Base-by-base conservation (phyloP, 1,284 basidiomycete species). In the Leccinum insigne region DNA sequence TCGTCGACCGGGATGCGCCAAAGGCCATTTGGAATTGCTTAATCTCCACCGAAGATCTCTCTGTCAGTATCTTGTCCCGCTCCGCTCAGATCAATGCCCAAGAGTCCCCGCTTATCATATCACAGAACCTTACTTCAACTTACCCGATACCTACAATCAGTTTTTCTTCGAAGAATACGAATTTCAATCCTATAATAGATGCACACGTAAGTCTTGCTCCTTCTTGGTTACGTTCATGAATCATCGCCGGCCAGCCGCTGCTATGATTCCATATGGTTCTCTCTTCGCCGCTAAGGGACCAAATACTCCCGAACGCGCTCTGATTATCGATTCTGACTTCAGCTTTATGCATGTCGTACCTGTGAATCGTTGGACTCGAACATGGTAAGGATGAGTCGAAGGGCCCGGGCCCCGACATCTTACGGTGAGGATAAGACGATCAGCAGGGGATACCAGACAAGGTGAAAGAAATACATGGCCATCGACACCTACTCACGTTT, bases 101-200 rank as follows among this genome's bases (percentile, higher is more conserved):
- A 1, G 84, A 88, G 60, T 86, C 90, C 0, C 89, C 90, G 2
- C 80, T 97, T 44, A 80, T 98, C 61, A 85, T 38, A 38, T 98
- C 61, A 98, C 96, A 3, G 96, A 98, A 78, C 94, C 96, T 3
- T 95, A 95, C 75, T 93, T 96, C 83, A 95, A 97, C 77, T 81
- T 97, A 10, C 93, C 94, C 18, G 91, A 94, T 54, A 87, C 93
- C 49, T 95, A 96, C 70, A 96, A 98, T 77, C 92, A 98, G 78
- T 92, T 99, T 75, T 82, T 97, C 0, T 98, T 98, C 72, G 96
- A 98, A 74, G 95, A 98, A 77, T 98, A 96, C 80, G 96, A 96
- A 72, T 98, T 97, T 74, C 81, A 84, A 57, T 90, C 92, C 58
- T 94, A 94, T 76, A 85, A 88, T 77, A 86, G 95, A 42, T 89